Evolutionary conservation across 2,329 filamentous ascomycete species (phyloP), one percentile per base, ranked within the genome.

Genomic region (Ophiognomonia clavigignenti-juglandacearum): DNA sequence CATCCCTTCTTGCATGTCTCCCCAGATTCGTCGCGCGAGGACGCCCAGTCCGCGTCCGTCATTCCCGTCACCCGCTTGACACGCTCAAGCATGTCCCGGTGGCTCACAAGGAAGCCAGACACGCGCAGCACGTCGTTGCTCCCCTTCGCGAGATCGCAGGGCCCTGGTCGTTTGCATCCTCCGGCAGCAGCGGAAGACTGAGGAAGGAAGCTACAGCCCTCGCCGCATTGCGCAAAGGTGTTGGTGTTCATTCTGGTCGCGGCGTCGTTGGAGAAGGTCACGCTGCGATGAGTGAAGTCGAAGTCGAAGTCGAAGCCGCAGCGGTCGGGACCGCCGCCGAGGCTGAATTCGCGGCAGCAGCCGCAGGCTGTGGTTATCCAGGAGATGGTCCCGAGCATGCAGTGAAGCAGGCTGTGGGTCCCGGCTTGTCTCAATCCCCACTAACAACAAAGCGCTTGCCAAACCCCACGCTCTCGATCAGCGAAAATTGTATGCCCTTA

Each of bases 1-100:
- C 69, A 51, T 0, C 71, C 80, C 2, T 73, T 67, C 43, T 65
- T 60, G 51, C 71, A 78, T 19, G 80, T 70, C 58, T 77, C 62
- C 34, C 65, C 53, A 1, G 67, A 62, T 0, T 60, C 54, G 61
- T 82, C 73, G 7, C 71, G 61, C 1, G 58, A 66, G 46, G 87
- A 71, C 2, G 59, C 70, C 83, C 83, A 88, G 56, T 86, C 82
- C 0, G 61, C 63, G 32, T 82, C 76, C 2, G 64, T 74, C 0
- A 75, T 79, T 0, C 73, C 73, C 0, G 77, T 75, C 4, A 82
- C 81, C 0, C 75, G 73, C 56, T 82, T 71, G 11, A 83, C 62
- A n/a, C 73, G 74, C 32, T 75, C 73, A 45, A 87, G 71, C 68
- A 87, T 86, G 9, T 87, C 82, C 10, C 71, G 70, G 61, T 88